These are phyloP conservation scores for Lepidium didymum DNA, from an alignment of 345 rosid genomes.

Conservation along the genomic window DNA sequence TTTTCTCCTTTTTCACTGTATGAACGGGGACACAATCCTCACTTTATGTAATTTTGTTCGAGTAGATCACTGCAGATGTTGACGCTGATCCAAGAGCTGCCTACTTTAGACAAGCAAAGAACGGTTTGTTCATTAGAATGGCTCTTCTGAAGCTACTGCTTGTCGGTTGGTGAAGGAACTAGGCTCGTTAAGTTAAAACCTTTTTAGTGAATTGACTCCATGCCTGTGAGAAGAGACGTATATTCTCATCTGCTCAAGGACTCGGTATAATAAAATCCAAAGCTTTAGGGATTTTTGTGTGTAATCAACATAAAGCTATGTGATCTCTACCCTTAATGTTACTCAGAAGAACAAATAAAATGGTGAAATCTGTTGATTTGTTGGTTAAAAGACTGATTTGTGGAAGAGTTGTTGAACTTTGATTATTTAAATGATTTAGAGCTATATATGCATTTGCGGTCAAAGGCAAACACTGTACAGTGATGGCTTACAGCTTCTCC, in stretches of 20 bases:
- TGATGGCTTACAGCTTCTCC: not conserved
- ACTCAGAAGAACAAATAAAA: not conserved
- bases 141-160: constrained; percentile 54
- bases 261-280: not conserved
- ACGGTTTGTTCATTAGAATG: constrained; percentile 91
- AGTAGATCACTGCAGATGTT: constrained; percentile 69
- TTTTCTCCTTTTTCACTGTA: not conserved
- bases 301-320: constrained; percentile 2
- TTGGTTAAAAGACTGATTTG: not conserved
- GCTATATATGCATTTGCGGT: not conserved
- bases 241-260: constrained; percentile 6
- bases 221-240: not conserved
- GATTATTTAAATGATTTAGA: not conserved
- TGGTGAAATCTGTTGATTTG: constrained; percentile 12
- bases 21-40: not conserved
- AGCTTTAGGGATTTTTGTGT: not conserved
- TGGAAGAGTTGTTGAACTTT: constrained; percentile 7
- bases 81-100: constrained; percentile 92
- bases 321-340: not conserved
- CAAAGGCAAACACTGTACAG: not conserved
- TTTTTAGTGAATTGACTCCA: not conserved
- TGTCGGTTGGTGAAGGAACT: constrained; percentile 30
- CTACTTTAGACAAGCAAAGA: constrained; percentile 96
- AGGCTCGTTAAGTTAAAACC: not conserved
- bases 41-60: not conserved